Base-by-base conservation (phyloP, 208 protist genomes). In the Leishmania turanica region DNA sequence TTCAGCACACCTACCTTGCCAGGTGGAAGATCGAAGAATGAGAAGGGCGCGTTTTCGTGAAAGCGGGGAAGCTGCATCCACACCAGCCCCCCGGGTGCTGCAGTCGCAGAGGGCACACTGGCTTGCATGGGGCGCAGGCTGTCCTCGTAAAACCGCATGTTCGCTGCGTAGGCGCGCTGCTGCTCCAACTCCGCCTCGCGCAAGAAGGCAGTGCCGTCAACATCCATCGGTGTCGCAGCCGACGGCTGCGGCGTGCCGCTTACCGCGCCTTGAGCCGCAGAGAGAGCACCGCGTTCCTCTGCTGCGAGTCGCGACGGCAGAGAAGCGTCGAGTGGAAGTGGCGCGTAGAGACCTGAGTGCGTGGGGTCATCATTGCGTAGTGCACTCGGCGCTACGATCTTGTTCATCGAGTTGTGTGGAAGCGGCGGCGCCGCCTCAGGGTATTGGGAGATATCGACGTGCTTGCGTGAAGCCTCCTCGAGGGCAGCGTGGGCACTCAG, bases 21-120 rank as follows among this genome's bases (percentile, higher is more conserved):
- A 15, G 92, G 83, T 62, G 92, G 89, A 42, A 93, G 62, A 58
- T 92, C 76, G 21, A 62, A 77, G 45, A 93, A 80, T 47, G 77
- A 75, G 77, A 95, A 94, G 19, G 92, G 89, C 40, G 84, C 69
- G 45, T 90, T 80, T 7, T 73, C 79, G 56, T 91, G 87, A 82
- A 96, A 95, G 8, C 89, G 91, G 24, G 94, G 94, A 60, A 97
- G 66, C 83, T 97, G 94, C 85, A 96, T 85, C 92, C 92, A 97
- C 51, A 93, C 84, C 37, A 97, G 76, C 51, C 77, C 81, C 1
- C 80, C 68, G 24, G 69, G 1, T 24, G 74, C 34, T 15, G 74
- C 53, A 21, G 84, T 58, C 27, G 76, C 19, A 42, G 64, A 42
- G 34, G 77, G 21, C 17, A 34, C 4, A 45, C 31, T 17, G 6